A percentile compares a stretch with the other conserved stretches of the same genome.
These are phyloP conservation scores for Citrullus amarus DNA, from an alignment of 306 rosid genomes.

Conservation along the genomic window DNA sequence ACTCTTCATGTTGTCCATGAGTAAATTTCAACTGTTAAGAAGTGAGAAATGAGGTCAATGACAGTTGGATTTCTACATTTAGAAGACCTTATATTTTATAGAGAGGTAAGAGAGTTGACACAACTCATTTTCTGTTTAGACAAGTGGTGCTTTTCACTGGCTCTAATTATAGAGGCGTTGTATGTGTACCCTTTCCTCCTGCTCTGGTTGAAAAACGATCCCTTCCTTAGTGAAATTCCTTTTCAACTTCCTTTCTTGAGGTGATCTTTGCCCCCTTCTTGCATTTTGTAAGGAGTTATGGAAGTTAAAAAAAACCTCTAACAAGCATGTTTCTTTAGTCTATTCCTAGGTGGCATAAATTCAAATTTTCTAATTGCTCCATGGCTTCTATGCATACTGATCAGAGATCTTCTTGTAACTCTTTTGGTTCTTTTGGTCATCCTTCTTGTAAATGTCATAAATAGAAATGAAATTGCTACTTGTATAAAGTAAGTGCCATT, in stretches of 20 bases:
- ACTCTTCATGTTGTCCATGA: background rate
- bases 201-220: background rate
- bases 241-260: background rate
- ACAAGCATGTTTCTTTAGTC: background rate
- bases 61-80: background rate
- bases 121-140: background rate
- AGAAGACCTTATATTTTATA: background rate
- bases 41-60: background rate
- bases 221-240: background rate
- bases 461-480: background rate
- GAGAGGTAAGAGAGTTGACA: background rate
- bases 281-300: background rate
- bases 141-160: background rate
- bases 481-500: background rate
- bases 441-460: background rate
- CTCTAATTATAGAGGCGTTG: background rate
- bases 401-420: background rate
- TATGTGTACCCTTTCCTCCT: background rate
- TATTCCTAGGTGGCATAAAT: background rate
- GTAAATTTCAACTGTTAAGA: background rate
- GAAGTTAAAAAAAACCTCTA: background rate
- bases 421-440: background rate
- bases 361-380: background rate
- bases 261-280: background rate
- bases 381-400: background rate